phyloP scores from a whole-genome alignment of 2,329 filamentous ascomycete species.

The Gnomoniopsis sp. region DNA sequence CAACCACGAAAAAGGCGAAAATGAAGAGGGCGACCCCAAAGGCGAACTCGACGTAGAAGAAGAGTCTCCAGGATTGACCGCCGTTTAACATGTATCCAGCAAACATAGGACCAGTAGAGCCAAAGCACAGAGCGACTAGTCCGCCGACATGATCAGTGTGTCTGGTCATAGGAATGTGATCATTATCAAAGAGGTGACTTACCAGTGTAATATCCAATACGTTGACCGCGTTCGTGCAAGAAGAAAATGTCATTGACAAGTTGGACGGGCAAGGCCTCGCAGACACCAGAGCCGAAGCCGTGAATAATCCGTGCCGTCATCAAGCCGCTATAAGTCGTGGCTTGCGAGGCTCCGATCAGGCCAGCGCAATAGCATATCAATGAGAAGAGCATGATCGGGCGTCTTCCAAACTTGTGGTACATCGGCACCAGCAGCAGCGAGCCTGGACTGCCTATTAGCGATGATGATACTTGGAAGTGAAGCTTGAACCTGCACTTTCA shows the following conservation, averaged over 20 bases:
- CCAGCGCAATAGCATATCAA: conserved; percentile 37
- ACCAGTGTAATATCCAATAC: conserved; percentile 58
- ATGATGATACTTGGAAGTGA: background rate
- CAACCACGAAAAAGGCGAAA: conserved; percentile 31
- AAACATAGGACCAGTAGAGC: conserved; percentile 53
- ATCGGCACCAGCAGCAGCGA: conserved; percentile 54
- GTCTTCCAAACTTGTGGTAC: conserved; percentile 48
- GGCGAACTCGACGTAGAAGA: conserved; percentile 58
- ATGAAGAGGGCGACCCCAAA: conserved; percentile 35
- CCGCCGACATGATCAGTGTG: background rate
- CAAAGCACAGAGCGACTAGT: conserved; percentile 52
- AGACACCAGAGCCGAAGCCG: conserved; percentile 39
- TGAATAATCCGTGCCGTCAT: conserved; percentile 38
- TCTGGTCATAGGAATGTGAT: too few species aligned
- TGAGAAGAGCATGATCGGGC: conserved; percentile 40
- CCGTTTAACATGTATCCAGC: conserved; percentile 59
- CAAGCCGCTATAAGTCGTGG: conserved; percentile 32
- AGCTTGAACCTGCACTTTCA: background rate
- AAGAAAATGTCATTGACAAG: conserved; percentile 45
- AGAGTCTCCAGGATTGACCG: conserved; percentile 56
- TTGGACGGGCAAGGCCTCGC: conserved; percentile 43
- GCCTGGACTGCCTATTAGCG: conserved; percentile 23
- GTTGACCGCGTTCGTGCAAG: conserved; percentile 45
- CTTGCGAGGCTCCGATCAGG: conserved; percentile 35
- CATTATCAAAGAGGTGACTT: background rate